phyloP scores from a whole-genome alignment of 2,329 filamentous ascomycete genomes.

The Venturia nashicola region DNA sequence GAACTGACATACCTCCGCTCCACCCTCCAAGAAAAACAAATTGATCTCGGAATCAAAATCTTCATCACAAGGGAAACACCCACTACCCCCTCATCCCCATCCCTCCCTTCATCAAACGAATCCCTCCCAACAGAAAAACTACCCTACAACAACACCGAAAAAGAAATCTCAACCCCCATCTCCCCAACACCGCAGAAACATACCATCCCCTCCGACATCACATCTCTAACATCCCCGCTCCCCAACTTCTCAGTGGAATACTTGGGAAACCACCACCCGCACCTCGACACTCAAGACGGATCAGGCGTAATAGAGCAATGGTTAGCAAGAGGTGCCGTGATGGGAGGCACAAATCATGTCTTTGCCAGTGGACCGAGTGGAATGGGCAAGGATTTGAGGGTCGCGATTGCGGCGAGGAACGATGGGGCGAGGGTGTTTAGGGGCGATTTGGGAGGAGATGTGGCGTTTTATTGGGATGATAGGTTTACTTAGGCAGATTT shows the following conservation, averaged over 20 bases:
- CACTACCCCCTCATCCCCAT: conserved; percentile 2
- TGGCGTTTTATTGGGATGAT: conserved; percentile 21
- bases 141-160: background rate
- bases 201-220: background rate
- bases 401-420: conserved; percentile 20
- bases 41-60: conserved; percentile 17
- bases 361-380: conserved; percentile 21
- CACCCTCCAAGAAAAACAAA: background rate
- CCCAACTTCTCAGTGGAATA: conserved; percentile 15
- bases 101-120: conserved; percentile 6
- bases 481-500: conserved; percentile 8
- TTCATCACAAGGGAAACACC: conserved; percentile 15
- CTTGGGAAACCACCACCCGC: conserved; percentile 16
- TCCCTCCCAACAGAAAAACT: background rate
- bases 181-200: background rate
- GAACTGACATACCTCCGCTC: conserved; percentile 18
- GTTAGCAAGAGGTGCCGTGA: conserved; percentile 17
- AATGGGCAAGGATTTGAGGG: conserved; percentile 22
- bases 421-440: conserved; percentile 21
- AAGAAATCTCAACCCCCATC: background rate
- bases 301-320: conserved; percentile 7
- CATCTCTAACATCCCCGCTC: background rate
- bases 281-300: conserved; percentile 14
- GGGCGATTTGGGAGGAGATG: conserved; percentile 20
- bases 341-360: conserved; percentile 17